These are phyloP conservation scores for Torulaspora delbrueckii DNA, from an alignment of 805 yeast genomes.

Conservation along the genomic window DNA sequence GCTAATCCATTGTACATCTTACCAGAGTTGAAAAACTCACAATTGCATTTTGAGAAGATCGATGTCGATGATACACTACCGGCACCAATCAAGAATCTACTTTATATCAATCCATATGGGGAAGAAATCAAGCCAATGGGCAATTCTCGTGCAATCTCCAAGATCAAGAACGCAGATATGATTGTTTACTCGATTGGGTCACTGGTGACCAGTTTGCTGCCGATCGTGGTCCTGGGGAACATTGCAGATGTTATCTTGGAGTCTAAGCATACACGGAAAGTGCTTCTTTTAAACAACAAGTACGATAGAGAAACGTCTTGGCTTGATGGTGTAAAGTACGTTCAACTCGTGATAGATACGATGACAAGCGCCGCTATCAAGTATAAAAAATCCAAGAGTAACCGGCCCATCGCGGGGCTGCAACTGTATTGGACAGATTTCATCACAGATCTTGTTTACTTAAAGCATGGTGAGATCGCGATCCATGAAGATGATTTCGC, in stretches of 20 bases:
- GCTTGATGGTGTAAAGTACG: conserved; percentile 55
- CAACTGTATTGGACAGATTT: conserved; percentile 40
- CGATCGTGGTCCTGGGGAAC: conserved; percentile 69
- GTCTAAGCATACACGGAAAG: conserved; percentile 38
- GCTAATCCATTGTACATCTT: conserved; percentile 45
- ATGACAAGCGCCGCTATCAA: conserved; percentile 25
- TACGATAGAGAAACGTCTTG: conserved; percentile 77
- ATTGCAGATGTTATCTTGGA: conserved; percentile 55
- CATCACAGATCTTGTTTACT: conserved; percentile 60
- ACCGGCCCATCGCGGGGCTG: background rate
- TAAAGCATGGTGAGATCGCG: conserved; percentile 45
- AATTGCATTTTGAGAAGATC: conserved; percentile 61
- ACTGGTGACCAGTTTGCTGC: conserved; percentile 79
- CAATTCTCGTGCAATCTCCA: conserved; percentile 52
- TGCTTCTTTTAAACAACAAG: conserved; percentile 68
- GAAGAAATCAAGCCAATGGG: conserved; percentile 78
- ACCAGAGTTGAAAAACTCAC: conserved; percentile 71
- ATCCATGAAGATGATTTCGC: conserved; percentile 44
- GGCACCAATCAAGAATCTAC: conserved; percentile 67
- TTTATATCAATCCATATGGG: conserved; percentile 82
- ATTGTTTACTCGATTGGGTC: conserved; percentile 82
- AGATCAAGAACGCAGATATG: conserved; percentile 47
- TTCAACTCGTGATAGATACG: conserved; percentile 45
- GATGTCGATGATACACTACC: conserved; percentile 55
- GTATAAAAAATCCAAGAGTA: conserved; percentile 23